These are phyloP conservation scores for Neurospora sp. DNA, from an alignment of 495 filamentous ascomycete genomes.

Conservation along the genomic window DNA sequence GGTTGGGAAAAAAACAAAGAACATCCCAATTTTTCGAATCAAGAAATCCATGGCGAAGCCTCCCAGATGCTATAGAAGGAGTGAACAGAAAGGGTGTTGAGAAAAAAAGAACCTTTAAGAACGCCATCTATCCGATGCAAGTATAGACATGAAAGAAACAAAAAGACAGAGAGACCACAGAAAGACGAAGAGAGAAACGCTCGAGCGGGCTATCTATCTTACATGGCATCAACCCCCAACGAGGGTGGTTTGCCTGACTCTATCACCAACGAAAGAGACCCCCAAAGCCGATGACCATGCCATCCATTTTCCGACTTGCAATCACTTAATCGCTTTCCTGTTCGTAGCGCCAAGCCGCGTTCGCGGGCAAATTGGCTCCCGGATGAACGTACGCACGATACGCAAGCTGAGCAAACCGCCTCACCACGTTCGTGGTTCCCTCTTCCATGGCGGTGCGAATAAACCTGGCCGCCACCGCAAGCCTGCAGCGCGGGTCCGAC, in stretches of 20 bases:
- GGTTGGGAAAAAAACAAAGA: neutral
- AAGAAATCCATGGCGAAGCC: neutral
- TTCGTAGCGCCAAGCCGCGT: neutral
- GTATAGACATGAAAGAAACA: neutral
- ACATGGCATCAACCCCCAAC: neutral
- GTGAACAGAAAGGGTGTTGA: neutral
- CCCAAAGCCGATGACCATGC: neutral
- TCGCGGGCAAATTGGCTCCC: constrained; percentile 23
- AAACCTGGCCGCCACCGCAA: constrained; percentile 73
- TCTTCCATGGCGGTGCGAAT: constrained; percentile 58
- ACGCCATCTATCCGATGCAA: neutral
- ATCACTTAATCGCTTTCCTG: neutral
- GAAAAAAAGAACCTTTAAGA: neutral
- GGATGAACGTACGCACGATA: constrained; percentile 34
- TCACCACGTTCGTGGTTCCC: constrained; percentile 69
- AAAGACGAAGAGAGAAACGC: neutral
- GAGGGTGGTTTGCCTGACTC: neutral
- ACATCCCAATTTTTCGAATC: neutral
- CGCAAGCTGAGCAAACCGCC: constrained; percentile 65
- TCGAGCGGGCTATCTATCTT: neutral
- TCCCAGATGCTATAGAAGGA: neutral
- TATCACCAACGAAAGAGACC: neutral
- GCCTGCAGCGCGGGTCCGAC: constrained; percentile 58
- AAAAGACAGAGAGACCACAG: neutral
- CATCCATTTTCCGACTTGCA: neutral